Evolutionary conservation across 2,329 filamentous ascomycete genomes (phyloP).

Genomic region (Cladosporium colombiae): DNA sequence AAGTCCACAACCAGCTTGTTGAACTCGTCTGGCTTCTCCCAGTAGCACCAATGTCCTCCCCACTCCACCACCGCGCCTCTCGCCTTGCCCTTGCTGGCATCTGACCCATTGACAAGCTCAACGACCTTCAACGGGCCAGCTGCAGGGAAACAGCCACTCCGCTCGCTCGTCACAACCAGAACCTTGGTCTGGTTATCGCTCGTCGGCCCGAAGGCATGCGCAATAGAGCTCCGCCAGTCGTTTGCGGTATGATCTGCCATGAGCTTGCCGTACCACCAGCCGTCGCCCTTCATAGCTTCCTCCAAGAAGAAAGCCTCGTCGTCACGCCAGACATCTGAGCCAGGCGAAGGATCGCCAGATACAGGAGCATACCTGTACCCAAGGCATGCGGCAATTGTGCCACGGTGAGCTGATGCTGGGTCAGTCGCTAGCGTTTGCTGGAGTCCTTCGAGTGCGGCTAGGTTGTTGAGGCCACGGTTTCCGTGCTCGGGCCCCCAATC

Average conservation of each 20-base stretch:
- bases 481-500: conserved; percentile 11
- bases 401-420: conserved; percentile 7
- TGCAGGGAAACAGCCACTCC: conserved; percentile 17
- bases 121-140: conserved; percentile 13
- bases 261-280: conserved; percentile 16
- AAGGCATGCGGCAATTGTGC: conserved; percentile 12
- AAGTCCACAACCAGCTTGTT: background rate
- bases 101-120: conserved; percentile 17
- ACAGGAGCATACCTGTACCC: conserved; percentile 11
- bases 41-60: conserved; percentile 18
- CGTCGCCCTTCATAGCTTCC: conserved; percentile 16
- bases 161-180: conserved; percentile 14
- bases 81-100: background rate
- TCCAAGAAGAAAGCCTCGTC: conserved; percentile 15
- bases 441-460: background rate
- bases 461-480: conserved; percentile 14
- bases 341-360: background rate
- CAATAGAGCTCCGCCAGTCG: conserved; percentile 10
- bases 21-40: conserved; percentile 13
- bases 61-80: conserved; percentile 6
- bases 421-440: background rate
- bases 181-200: background rate
- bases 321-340: background rate
- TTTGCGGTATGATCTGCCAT: conserved; percentile 17
- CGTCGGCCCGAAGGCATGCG: background rate